Evolutionary conservation across 345 rosid species (phyloP).

Genomic region (Eucalyptus marginata): DNA sequence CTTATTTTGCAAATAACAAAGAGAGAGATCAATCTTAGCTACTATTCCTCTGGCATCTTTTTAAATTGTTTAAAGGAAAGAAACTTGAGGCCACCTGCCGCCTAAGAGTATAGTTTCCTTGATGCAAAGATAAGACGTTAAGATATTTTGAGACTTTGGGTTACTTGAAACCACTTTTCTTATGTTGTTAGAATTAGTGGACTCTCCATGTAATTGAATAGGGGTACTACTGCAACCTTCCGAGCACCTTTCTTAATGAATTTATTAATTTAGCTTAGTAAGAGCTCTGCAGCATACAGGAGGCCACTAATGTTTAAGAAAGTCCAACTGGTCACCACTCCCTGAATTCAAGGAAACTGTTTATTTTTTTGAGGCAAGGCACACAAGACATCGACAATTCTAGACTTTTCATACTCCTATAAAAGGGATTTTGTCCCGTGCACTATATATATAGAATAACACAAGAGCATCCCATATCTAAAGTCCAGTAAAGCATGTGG

Average conservation of each 20-base stretch:
- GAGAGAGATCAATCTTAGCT: background rate
- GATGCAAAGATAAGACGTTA: background rate
- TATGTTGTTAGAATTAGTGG: background rate
- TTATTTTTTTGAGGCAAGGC: background rate
- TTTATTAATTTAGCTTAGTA: background rate
- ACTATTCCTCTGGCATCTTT: background rate
- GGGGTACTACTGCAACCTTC: background rate
- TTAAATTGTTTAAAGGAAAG: background rate
- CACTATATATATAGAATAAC: background rate
- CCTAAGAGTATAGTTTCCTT: background rate
- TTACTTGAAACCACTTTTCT: background rate
- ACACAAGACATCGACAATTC: background rate
- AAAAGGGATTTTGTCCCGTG: background rate
- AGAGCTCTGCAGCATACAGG: background rate
- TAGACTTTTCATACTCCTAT: background rate
- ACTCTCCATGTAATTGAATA: background rate
- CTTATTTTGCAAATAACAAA: background rate
- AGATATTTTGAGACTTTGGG: background rate
- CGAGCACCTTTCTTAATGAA: background rate
- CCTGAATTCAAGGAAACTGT: background rate
- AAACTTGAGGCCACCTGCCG: background rate
- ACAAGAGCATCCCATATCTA: background rate
- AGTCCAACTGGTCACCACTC: background rate
- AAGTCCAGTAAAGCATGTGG: background rate
- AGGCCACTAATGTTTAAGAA: background rate